Evolutionary conservation across 1,139 yeast genomes (phyloP).

Genomic region (Candida sp.): DNA sequence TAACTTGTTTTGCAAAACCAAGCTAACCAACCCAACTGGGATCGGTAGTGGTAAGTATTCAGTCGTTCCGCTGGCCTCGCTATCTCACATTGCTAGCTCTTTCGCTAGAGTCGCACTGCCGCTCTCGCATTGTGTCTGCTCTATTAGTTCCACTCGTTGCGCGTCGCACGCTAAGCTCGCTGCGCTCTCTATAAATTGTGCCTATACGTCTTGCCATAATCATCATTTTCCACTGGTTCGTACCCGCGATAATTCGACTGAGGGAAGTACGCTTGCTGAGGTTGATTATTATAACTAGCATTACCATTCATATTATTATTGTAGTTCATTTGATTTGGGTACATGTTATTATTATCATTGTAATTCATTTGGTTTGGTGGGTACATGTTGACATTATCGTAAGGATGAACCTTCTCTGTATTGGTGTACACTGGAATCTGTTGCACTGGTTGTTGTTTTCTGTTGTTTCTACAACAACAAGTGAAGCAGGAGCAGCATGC

Average conservation of each 20-base stretch:
- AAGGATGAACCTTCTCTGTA: slow-evolving; percentile 14
- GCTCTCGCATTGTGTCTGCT: too few species aligned
- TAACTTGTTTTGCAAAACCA: too few species aligned
- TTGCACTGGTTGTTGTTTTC: slow-evolving; percentile 12
- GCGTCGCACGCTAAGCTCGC: too few species aligned
- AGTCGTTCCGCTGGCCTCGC: too few species aligned
- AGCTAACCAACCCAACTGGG: too few species aligned
- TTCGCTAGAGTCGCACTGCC: too few species aligned
- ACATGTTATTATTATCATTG: too few species aligned
- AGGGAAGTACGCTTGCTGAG: slow-evolving; percentile 1
- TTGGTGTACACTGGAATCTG: slow-evolving; percentile 10
- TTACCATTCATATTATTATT: too few species aligned
- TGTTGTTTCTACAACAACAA: slow-evolving; percentile 37
- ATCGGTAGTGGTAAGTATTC: too few species aligned
- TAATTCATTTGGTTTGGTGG: slow-evolving; percentile 19
- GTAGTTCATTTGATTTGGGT: neutral
- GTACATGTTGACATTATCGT: slow-evolving; percentile 39
- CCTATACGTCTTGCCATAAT: slow-evolving; percentile 9
- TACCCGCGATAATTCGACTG: slow-evolving; percentile 7
- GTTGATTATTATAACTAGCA: neutral
- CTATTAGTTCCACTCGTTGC: too few species aligned
- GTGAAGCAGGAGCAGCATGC: slow-evolving; percentile 48
- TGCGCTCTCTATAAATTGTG: neutral
- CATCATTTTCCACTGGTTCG: slow-evolving; percentile 11
- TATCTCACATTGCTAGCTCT: too few species aligned